Evolutionary conservation across 805 yeast genomes (phyloP).

Genomic region (Suhomyces pyralidae): DNA sequence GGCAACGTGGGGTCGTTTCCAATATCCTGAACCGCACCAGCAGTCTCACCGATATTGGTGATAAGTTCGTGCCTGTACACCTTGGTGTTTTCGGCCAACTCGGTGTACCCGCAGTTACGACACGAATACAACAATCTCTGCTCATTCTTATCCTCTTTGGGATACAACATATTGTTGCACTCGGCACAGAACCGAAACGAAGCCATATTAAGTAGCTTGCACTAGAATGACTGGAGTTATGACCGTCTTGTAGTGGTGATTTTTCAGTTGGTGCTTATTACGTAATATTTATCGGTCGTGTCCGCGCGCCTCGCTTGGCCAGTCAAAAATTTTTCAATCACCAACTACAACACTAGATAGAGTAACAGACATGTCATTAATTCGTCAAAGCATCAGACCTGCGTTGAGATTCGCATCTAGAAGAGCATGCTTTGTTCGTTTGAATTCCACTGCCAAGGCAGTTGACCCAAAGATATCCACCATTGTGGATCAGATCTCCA

Average conservation of each 20-base stretch:
- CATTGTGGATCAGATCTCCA: slow-evolving; percentile 88
- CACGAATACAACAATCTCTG: slow-evolving; percentile 82
- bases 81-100: slow-evolving; percentile 80
- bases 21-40: slow-evolving; percentile 94
- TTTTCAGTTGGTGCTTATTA: neutral
- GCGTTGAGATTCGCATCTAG: slow-evolving; percentile 30
- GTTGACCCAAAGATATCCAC: slow-evolving; percentile 85
- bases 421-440: slow-evolving; percentile 36
- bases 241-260: neutral
- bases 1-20: slow-evolving; percentile 98
- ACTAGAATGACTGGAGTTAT: no score
- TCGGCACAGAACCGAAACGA: slow-evolving; percentile 95
- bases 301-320: neutral
- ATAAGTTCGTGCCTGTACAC: slow-evolving; percentile 92
- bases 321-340: slow-evolving; percentile 6
- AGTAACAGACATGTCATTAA: slow-evolving; percentile 21
- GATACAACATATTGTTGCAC: slow-evolving; percentile 97
- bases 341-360: neutral
- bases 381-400: slow-evolving; percentile 40
- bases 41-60: slow-evolving; percentile 90
- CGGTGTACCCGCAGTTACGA: slow-evolving; percentile 91
- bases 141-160: slow-evolving; percentile 85
- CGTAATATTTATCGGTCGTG: neutral
- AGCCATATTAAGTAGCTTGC: no score
- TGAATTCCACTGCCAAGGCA: slow-evolving; percentile 44